Percentiles rank a stretch among this genome's conserved stretches.
phyloP scores from a whole-genome alignment of 371 early-diverging fungal genomes.

The Circinella umbellata region DNA sequence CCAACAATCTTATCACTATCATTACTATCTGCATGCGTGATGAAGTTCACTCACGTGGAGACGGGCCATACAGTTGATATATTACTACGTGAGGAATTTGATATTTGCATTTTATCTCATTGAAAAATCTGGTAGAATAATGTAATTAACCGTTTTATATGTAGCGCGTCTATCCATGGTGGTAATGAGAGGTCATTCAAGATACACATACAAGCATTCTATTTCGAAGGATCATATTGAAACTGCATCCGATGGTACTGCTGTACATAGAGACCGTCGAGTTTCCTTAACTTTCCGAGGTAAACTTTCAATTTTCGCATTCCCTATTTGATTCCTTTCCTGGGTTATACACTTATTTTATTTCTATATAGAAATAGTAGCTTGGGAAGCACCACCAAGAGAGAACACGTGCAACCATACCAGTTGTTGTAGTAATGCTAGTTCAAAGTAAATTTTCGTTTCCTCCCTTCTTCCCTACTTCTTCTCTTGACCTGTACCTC shows the following conservation, averaged over 20 bases:
- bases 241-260: constrained; percentile 23
- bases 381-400: constrained; percentile 24
- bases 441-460: not conserved
- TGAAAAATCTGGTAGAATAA: not conserved
- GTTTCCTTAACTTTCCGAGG: constrained; percentile 51
- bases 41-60: constrained; percentile 61
- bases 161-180: constrained; percentile 67
- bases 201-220: constrained; percentile 70
- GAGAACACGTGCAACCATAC: constrained; percentile 5
- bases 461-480: not conserved
- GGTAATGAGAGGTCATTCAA: constrained; percentile 63
- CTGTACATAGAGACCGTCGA: constrained; percentile 42
- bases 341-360: not conserved
- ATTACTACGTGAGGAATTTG: constrained; percentile 50
- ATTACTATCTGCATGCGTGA: constrained; percentile 69
- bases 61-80: constrained; percentile 36
- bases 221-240: constrained; percentile 71
- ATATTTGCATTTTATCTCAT: not conserved
- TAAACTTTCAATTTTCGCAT: not conserved
- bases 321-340: not conserved
- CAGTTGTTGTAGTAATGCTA: not conserved
- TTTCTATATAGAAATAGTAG: constrained; percentile 21
- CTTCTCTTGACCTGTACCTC: not conserved
- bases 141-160: not conserved
- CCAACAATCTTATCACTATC: constrained; percentile 68